Conservation (phyloP, 2,329 filamentous ascomycete genomes). For the Claviceps fusiformis region DNA sequence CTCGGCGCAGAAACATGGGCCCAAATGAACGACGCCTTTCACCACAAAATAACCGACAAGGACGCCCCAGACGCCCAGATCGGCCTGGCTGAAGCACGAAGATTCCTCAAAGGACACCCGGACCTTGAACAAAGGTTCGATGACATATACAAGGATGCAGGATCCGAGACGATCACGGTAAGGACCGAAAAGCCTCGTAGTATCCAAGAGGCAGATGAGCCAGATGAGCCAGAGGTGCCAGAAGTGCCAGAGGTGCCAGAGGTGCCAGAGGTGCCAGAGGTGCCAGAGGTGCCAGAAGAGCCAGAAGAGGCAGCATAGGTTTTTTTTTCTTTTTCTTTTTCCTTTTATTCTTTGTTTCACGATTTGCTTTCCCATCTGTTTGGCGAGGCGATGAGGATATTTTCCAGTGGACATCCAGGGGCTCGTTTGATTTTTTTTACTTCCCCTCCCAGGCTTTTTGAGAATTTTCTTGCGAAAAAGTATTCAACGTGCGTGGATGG, state of each 20-base stretch:
- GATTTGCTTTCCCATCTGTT: not conserved
- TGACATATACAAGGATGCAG: not conserved
- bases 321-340: no score
- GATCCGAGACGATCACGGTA: no score
- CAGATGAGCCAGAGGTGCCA: no score
- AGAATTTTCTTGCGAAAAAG: not conserved
- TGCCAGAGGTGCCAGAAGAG: no score
- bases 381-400: not conserved
- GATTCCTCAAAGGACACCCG: not conserved
- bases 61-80: not conserved
- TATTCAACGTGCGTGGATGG: not conserved
- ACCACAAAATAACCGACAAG: not conserved
- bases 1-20: not conserved
- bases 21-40: not conserved
- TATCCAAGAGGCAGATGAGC: not conserved
- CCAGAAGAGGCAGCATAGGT: no score
- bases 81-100: not conserved
- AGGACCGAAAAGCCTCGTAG: not conserved
- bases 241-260: no score
- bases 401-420: no score
- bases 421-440: no score
- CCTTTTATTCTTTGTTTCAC: not conserved
- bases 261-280: no score
- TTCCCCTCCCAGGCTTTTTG: not conserved
- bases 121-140: not conserved